Base-by-base conservation (phyloP, 305 asterid genomes). In the Solanum hybrid region DNA sequence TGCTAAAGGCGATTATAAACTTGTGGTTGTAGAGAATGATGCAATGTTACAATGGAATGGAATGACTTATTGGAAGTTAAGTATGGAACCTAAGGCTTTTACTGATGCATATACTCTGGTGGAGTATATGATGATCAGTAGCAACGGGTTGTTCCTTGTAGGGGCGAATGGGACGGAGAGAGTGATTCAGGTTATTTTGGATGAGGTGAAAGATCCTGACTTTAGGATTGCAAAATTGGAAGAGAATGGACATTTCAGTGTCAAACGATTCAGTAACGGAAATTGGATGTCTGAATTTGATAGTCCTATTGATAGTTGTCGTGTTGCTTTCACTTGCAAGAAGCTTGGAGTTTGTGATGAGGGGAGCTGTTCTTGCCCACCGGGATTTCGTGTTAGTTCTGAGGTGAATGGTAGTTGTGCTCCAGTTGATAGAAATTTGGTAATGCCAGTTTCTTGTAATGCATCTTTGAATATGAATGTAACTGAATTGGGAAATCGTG, bases 1-100 rank as follows among this genome's bases (percentile, higher is more conserved):
- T 9, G 90, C 93, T 2, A 94, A 92, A 89, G 96, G 97, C 1
- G 29, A 88, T 14, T 95, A 93, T 39, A 86, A 73, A 28, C 64
- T 95, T 12, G 76, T 87, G 12, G 40, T 95, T 22, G 91, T 89
- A 3, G 89, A 67, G 5, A 83, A 24, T 6, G 97, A 94, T 22
- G 97, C 95, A 42, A 26, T 91, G 46, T 83, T 95, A 67, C 91
- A 87, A 79, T 95, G 97, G 96, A 93, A 93, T 29, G 91, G n/a
- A 78, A 89, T 93, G 93, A 69, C 76, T 10, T 95, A 93, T 87
- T 95, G 95, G 95, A 92, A 92, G 75, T 40, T 94, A 87, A 92
- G 92, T 1, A 95, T 94, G 96, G 94, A 92, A 20, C 8, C 89
- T 22, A 42, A 81, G n/a, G 94, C 94, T 6, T 92, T 71, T 57